Evolutionary conservation across 2,329 filamentous ascomycete species (phyloP).

Genomic region (Lasiodiplodia gonubiensis): DNA sequence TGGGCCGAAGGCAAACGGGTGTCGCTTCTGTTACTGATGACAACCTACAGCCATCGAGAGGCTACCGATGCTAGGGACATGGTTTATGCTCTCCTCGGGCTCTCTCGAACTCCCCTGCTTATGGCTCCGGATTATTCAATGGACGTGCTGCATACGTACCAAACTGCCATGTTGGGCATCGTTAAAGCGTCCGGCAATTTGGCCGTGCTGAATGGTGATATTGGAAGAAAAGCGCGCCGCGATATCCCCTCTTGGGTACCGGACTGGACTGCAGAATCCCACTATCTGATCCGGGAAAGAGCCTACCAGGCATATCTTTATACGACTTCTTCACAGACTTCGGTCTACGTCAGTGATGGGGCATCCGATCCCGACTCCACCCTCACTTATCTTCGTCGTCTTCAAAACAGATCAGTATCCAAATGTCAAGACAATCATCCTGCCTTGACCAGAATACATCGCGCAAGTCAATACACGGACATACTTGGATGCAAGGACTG

Average conservation of each 20-base stretch:
- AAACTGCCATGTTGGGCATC: neutral
- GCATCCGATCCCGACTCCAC: no score
- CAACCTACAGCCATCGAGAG: neutral
- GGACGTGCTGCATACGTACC: neutral
- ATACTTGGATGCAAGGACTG: no score
- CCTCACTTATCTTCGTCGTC: no score
- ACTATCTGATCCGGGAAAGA: neutral
- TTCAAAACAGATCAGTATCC: no score
- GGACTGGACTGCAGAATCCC: neutral
- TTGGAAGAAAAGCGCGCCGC: neutral
- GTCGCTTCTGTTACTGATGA: neutral
- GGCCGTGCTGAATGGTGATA: neutral
- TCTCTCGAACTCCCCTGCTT: neutral
- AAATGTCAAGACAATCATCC: fast-evolving
- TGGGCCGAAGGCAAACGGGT: neutral
- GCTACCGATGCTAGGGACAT: neutral
- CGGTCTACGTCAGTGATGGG: neutral
- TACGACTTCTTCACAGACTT: neutral
- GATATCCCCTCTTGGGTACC: neutral
- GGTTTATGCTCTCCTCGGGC: neutral
- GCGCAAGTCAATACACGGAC: no score
- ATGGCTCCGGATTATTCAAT: neutral
- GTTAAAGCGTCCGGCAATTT: neutral
- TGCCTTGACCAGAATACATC: no score
- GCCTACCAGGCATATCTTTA: neutral